phyloP scores from a whole-genome alignment of 2,329 filamentous ascomycete genomes.

The Endothia cerciana region DNA sequence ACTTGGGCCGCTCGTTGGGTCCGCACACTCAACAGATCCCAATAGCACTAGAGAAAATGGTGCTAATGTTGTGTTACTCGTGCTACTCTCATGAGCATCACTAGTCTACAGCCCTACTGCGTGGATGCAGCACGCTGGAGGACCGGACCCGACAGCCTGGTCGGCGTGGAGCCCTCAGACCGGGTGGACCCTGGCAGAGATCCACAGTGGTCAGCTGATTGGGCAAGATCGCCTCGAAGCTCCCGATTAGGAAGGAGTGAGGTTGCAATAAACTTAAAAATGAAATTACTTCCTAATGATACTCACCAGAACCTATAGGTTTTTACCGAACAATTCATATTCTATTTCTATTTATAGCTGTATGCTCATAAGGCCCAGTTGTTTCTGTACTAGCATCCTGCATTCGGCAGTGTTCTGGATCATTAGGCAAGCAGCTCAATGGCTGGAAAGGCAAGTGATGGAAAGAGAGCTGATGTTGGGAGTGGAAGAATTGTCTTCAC shows the following conservation, averaged over 20 bases:
- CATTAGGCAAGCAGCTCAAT: too few relatives aligned
- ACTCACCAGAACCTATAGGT: not conserved
- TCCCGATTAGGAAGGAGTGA: constrained; percentile 25
- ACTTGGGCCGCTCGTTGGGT: not conserved
- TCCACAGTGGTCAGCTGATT: constrained; percentile 5
- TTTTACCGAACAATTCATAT: not conserved
- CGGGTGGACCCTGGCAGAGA: constrained; percentile 6
- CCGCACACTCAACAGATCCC: not conserved
- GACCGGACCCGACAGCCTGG: not conserved
- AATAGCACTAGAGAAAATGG: not conserved
- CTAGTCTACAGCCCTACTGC: too few relatives aligned
- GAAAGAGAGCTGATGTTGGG: too few relatives aligned
- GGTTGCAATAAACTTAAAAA: not conserved
- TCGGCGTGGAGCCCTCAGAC: not conserved
- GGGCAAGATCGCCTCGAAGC: constrained; percentile 1
- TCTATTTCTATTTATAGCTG: not conserved
- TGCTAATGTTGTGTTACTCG: constrained; percentile 4
- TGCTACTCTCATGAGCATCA: not conserved
- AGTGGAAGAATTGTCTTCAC: too few relatives aligned
- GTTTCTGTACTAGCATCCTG: too few relatives aligned
- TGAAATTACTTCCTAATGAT: not conserved
- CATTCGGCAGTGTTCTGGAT: too few relatives aligned
- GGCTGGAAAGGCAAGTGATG: too few relatives aligned
- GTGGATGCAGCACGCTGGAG: not conserved
- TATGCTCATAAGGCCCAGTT: too few relatives aligned